Percentiles rank a stretch among this genome's conserved stretches.
These are phyloP conservation scores for Plasmodium knowlesi DNA, from an alignment of 169 alveolate species.

Conservation along the genomic window DNA sequence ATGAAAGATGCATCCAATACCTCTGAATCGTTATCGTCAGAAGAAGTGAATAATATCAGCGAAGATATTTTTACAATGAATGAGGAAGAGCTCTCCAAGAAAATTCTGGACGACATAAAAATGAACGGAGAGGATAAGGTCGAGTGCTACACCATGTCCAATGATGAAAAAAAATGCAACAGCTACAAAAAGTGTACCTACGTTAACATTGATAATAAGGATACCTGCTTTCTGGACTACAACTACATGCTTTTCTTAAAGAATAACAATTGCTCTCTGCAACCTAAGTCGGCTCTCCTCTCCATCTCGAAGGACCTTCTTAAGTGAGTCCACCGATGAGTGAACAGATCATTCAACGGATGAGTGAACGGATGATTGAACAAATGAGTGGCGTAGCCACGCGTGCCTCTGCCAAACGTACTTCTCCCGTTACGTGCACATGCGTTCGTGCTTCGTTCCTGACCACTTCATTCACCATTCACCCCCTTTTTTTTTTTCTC, in stretches of 20 bases:
- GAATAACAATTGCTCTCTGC: constrained; percentile 37
- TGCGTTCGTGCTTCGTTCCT: not conserved
- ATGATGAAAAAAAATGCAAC: constrained; percentile 40
- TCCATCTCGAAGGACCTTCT: constrained; percentile 46
- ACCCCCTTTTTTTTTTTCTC: not conserved
- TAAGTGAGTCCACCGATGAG: not conserved
- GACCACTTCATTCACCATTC: not conserved
- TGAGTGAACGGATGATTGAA: too few relatives aligned
- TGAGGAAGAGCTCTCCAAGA: constrained; percentile 60
- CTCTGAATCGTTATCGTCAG: not conserved
- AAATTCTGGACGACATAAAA: constrained; percentile 33
- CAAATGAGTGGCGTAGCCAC: not conserved
- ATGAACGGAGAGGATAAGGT: constrained; percentile 50
- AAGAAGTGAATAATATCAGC: not conserved
- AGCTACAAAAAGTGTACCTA: constrained; percentile 46
- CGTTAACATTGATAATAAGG: constrained; percentile 52
- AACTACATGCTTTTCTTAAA: constrained; percentile 49
- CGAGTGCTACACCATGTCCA: constrained; percentile 32
- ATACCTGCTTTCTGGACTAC: constrained; percentile 39
- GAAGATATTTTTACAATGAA: constrained; percentile 19
- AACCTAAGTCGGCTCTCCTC: constrained; percentile 38
- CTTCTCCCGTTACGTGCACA: not conserved
- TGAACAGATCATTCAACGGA: too few relatives aligned
- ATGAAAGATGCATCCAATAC: not conserved
- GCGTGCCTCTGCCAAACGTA: not conserved